Evolutionary conservation across 306 rosid species (phyloP), one percentile per base, ranked within the genome.

Genomic region (Abrus pulchellus): DNA sequence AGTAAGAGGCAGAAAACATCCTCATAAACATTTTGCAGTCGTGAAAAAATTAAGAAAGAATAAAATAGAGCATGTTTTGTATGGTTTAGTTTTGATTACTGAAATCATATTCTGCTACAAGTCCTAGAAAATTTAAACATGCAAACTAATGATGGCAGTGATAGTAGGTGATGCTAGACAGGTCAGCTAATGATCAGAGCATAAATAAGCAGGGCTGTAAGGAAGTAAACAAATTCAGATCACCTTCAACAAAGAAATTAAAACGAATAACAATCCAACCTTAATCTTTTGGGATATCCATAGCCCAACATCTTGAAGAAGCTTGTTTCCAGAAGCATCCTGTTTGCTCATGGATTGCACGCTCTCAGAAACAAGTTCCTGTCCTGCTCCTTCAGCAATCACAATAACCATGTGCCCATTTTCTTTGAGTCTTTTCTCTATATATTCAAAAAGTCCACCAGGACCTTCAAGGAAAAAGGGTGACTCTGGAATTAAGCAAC

Each of bases 321-420:
- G 92, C 89, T 85, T 93, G 89, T 95, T 95, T 82, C 98, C 99
- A 33, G 98, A 95, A 72, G 97, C 99, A 85, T 95, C 99, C 83
- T 83, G 81, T 75, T 83, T 77, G 14, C 62, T 71, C 82, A 30
- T 50, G 55, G 91, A 80, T 44, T 70, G 77, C 1, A 74, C 60
- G 83, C 90, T 88, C 84, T 85, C 94, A 28, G 97, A 88, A 33
- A 91, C 82, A 68, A 93, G 91, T 9, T 91, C 97, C 86, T 93
- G 98, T n/a, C 96, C 99, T 1, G 99, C 99, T 40, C 99, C 99
- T 93, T 95, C 99, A 49, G 99, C 99, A 38, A 93, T 87, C 77
- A 95, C 99, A 36, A 95, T 87, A 70, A 95, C 99, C 96, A 95
- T 87, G 92, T 95, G 99, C 8, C 96, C 99, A 5, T 84, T 89